Base-by-base conservation (phyloP, 345 rosid species). In the Moringa oleifera region DNA sequence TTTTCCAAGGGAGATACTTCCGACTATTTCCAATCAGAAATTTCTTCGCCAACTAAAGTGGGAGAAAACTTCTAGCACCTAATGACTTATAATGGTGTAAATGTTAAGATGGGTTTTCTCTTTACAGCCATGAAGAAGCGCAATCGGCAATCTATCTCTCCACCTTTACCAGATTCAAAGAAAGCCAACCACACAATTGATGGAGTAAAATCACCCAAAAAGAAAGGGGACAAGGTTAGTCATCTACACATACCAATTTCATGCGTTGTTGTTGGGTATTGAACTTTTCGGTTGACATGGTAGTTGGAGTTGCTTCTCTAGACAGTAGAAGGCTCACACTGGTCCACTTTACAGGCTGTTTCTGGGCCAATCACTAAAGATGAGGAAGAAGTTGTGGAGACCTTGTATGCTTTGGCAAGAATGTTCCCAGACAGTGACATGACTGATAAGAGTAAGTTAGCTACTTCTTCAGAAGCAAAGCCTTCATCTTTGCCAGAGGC, bases 321-420 rank as follows among this genome's bases (percentile, higher is more conserved):
- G 83, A 62, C 68, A 66, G 59, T 47, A 51, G 68, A 52, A 46
- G 58, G 65, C 60, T 63, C 36, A 2, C 62, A 65, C 61, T 47
- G 64, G 76, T 70, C 75, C 64, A 47, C 20, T 20, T 62, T 65
- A 53, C 19, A 59, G n/a, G 23, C 25, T 68, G 52, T 52, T 60
- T 45, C 69, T 63, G 87, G 93, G 54, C 68, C 87, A 36, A 89
- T 89, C 72, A 78, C 96, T 17, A 89, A 92, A 74, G 98, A 92
- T 63, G 98, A 92, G 84, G 87, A 85, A 74, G 98, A 92, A 81
- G 98, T 86, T 57, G 98, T 73, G n/a, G 95, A 89, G 75, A 83
- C 96, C 25, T 71, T 92, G 59, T 85, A 71, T 71, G 79, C 88
- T 66, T 76, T 92, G 83, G 98, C 98, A 7, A 87, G 79, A 69